These are phyloP conservation scores for Xylaria sp. DNA, from an alignment of 2,329 filamentous ascomycete genomes.

Conservation along the genomic window DNA sequence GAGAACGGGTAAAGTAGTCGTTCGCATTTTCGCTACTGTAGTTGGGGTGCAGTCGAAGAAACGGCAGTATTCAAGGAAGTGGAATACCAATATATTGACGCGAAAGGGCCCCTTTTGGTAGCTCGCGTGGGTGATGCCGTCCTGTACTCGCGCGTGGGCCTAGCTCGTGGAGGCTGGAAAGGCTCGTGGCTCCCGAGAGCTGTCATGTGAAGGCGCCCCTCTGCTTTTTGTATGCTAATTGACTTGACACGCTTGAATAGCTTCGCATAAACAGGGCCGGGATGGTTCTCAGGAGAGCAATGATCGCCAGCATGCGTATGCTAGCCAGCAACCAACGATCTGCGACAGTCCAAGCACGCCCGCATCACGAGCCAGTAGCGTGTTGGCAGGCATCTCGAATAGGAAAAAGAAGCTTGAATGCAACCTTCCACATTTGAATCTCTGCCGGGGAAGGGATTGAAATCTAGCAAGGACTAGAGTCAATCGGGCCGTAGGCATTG, in stretches of 20 bases:
- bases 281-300: constrained; percentile 14
- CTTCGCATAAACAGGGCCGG: constrained; percentile 22
- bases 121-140: neutral
- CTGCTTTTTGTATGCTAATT: constrained; percentile 19
- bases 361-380: constrained; percentile 34
- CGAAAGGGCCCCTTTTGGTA: neutral
- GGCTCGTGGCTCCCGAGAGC: neutral
- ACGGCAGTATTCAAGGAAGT: neutral
- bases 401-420: constrained; percentile 23
- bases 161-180: neutral
- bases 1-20: constrained; percentile 37
- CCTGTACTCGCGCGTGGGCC: constrained; percentile 5
- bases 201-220: constrained; percentile 6
- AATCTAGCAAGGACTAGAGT: constrained; percentile 1
- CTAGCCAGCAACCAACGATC: neutral
- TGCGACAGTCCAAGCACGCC: constrained; percentile 9
- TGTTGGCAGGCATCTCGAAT: constrained; percentile 27
- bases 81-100: neutral
- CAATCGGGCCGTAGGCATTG: constrained; percentile 25
- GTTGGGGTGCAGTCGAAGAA: neutral
- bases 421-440: constrained; percentile 35
- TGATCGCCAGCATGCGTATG: constrained; percentile 18
- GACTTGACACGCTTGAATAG: neutral
- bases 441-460: constrained; percentile 15
- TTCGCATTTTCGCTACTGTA: constrained; percentile 28